phyloP scores from a whole-genome alignment of 257 asterid species.

The Nicotiana benthamiana region DNA sequence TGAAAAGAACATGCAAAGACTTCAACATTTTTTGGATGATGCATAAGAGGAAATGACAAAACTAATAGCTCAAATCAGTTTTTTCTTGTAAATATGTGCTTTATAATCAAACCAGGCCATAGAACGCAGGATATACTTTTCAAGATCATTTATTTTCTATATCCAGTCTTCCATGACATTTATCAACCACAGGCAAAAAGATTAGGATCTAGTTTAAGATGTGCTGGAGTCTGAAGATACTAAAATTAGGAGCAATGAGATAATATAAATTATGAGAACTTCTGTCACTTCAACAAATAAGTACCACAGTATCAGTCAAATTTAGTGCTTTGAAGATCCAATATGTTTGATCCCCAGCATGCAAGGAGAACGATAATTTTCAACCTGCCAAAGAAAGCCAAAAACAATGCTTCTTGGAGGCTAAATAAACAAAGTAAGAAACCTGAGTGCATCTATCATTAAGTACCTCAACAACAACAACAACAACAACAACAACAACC shows the following conservation, averaged over 20 bases:
- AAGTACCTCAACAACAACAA: constrained; percentile 1
- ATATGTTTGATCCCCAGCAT: neutral
- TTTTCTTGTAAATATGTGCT: neutral
- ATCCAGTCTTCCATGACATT: neutral
- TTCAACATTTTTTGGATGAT: neutral
- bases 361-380: neutral
- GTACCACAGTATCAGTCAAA: neutral
- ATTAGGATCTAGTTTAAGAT: neutral
- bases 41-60: neutral
- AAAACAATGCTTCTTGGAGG: neutral
- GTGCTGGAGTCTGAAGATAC: neutral
- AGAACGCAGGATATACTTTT: neutral
- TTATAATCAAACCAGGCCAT: neutral
- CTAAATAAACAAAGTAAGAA: neutral
- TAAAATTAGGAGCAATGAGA: neutral
- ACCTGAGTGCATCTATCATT: neutral
- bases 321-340: neutral
- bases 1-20: neutral
- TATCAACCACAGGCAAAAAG: constrained; percentile 2
- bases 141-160: neutral
- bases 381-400: neutral
- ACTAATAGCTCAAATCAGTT: neutral
- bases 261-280: too few species aligned
- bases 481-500: too few species aligned
- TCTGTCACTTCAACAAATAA: neutral